Evolutionary conservation across 1,139 yeast species (phyloP).

Genomic region (Debaryomycetaceae sp.): DNA sequence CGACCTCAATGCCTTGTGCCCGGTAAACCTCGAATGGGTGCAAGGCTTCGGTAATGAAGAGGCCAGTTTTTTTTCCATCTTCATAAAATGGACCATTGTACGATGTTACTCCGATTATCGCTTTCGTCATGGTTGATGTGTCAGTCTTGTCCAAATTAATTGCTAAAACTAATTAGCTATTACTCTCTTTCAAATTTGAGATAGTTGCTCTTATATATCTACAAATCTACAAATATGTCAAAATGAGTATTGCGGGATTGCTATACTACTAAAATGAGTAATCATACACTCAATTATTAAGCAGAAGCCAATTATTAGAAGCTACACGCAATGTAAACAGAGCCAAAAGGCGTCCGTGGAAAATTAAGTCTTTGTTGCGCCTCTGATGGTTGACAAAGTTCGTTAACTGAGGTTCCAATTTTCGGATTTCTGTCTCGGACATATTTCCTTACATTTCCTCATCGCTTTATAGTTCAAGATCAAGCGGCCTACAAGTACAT

Average conservation of each 20-base stretch:
- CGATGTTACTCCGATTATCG: constrained; percentile 49
- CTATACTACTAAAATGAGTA: too few relatives aligned
- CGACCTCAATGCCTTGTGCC: constrained; percentile 48
- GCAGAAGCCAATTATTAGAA: too few relatives aligned
- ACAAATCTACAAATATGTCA: too few relatives aligned
- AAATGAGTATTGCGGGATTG: too few relatives aligned
- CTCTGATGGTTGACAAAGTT: too few relatives aligned
- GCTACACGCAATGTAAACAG: too few relatives aligned
- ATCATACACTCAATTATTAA: too few relatives aligned
- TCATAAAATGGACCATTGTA: constrained; percentile 48
- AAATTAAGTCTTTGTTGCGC: too few relatives aligned
- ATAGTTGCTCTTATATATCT: too few relatives aligned
- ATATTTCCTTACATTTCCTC: background rate
- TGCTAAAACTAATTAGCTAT: background rate
- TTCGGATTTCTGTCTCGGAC: background rate
- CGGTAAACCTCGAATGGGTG: constrained; percentile 52
- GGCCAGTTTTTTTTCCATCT: constrained; percentile 56
- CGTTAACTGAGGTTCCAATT: background rate
- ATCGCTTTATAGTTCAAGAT: background rate
- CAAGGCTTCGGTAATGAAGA: constrained; percentile 52
- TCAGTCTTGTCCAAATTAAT: background rate
- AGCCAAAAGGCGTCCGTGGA: too few relatives aligned
- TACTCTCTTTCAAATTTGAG: too few relatives aligned
- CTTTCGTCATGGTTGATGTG: constrained; percentile 28
- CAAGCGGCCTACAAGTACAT: background rate